Conservation (phyloP, 2,329 filamentous ascomycete species). For the Hymenoscyphus linearis region DNA sequence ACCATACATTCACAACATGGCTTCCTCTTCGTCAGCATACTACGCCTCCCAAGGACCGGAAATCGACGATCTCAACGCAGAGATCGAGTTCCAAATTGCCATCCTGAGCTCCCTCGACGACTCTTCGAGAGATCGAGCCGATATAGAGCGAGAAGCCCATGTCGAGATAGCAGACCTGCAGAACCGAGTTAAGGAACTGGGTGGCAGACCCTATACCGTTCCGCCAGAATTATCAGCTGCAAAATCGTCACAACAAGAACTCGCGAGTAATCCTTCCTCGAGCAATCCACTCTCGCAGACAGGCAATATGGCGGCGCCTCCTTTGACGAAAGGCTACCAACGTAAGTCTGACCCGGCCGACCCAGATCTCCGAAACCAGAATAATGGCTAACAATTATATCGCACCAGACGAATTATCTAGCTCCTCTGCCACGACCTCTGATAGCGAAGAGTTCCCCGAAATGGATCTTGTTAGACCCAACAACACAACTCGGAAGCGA, state of each 20-base stretch:
- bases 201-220: not conserved
- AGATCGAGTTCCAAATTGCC: conserved; percentile 39
- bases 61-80: conserved; percentile 32
- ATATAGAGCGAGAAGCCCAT: conserved; percentile 23
- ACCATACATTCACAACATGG: not conserved
- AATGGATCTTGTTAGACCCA: conserved; percentile 13
- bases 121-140: conserved; percentile 24
- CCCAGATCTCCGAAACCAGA: conserved; percentile 5
- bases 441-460: conserved; percentile 17
- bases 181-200: not conserved
- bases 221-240: not conserved
- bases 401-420: not conserved
- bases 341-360: not conserved
- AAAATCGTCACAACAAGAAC: not conserved
- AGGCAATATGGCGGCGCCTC: not conserved
- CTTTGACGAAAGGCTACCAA: conserved; percentile 5
- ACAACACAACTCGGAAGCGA: conserved; percentile 27
- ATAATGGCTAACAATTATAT: conserved; percentile 7
- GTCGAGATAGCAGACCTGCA: conserved; percentile 21
- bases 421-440: conserved; percentile 24
- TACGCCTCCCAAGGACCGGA: not conserved
- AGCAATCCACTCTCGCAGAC: not conserved
- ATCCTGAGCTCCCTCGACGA: conserved; percentile 40
- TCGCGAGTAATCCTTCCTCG: not conserved
- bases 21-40: not conserved